Percentiles rank a stretch among this genome's conserved stretches.
Conservation (phyloP, 139 green algal genomes). For the Pseudopediastrum boryanum region DNA sequence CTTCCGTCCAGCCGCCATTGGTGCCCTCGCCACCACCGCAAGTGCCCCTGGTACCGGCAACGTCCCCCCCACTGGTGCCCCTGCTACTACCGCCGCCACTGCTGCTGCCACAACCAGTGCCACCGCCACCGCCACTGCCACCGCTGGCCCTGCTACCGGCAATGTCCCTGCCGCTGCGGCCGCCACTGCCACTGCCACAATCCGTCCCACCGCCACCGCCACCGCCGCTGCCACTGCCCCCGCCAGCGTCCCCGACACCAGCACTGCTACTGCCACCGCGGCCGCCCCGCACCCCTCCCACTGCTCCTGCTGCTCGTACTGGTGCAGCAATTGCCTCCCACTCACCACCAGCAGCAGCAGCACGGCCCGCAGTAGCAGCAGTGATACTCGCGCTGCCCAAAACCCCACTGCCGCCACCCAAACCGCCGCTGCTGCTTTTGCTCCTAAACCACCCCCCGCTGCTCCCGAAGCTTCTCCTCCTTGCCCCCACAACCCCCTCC, state of each 20-base stretch:
- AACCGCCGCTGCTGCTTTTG: too few relatives aligned
- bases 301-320: background rate
- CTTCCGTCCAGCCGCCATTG: too few relatives aligned
- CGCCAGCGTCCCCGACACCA: background rate
- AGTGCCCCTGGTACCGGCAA: background rate
- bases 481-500: background rate
- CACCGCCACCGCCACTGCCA: background rate
- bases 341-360: slow-evolving; percentile 12
- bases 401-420: too few relatives aligned
- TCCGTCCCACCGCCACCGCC: too few relatives aligned
- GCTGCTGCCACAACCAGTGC: background rate
- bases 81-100: background rate
- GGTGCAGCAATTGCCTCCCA: background rate
- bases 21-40: background rate
- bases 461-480: background rate
- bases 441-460: too few relatives aligned
- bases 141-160: background rate
- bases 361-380: too few relatives aligned
- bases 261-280: slow-evolving; percentile 10
- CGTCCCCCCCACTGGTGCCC: background rate
- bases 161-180: background rate
- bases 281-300: background rate
- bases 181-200: background rate
- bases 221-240: background rate
- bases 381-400: too few relatives aligned